Base-by-base conservation (phyloP, 352 stramenopile species). In the Pythium dissotocum region DNA sequence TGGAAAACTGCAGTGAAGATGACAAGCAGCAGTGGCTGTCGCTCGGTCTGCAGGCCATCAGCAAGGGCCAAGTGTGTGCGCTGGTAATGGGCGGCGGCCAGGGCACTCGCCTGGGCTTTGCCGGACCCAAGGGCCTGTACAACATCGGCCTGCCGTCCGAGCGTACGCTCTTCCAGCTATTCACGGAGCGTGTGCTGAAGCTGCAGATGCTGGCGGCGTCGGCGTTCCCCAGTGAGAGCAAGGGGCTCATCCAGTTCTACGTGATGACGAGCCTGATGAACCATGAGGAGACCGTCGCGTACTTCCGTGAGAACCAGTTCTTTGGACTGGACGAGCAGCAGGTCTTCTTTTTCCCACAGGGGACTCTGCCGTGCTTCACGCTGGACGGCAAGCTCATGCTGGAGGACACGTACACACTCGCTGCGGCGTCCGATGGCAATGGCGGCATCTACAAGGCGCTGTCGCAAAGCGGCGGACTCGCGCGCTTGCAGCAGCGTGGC, bases 191-290 rank as follows among this genome's bases (percentile, higher is more conserved):
- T 13, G 72, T 99, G 7, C 60, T 83, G 38, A 87, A 83, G 61
- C 71, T 99, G 2, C 70, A 90, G 60, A 12, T 12, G 21, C 51
- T 76, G 12, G 69, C 64, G 5, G 58, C 58, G 6, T 55, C 69
- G 2, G 30, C 53, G 0, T 71, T 71, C 35, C 63, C 63, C 21
- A 4, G 1, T 8, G 38, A 42, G 12, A 58, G 49, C 1, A 26
- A 40, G 1, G 28, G 46, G 4, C 24, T 76, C 35, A 80, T 98
- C 51, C 86, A 87, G 40, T 89, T 99, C 44, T 98, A 97, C 67
- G 88, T 99, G 55, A 99, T 99, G 97, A 99, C 97, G 16, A 99
- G 92, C 73, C 86, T 91, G 16, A 88, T 99, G 72, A 99, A 99
- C 75, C 89, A 99, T 73, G 85, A 93, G 16, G 82, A 90, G 26